Evolutionary conservation across 208 protist species (phyloP).

Genomic region (Porcisia hertigi): DNA sequence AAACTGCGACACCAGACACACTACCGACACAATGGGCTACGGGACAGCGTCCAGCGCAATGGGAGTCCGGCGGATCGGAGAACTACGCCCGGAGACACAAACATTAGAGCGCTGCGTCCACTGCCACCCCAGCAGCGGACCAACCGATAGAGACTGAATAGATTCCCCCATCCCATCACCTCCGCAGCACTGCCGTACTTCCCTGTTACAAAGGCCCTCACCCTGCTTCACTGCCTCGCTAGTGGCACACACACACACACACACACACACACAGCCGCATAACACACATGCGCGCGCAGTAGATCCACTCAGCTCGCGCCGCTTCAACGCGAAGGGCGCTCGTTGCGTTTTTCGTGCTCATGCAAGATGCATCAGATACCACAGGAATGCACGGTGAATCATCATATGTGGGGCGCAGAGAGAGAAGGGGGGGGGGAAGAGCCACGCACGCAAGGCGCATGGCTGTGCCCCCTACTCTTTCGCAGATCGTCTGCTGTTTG

Average conservation of each 20-base stretch:
- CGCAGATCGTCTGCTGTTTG: conserved; percentile 30
- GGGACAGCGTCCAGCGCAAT: too few relatives aligned
- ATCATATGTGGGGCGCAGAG: conserved; percentile 11
- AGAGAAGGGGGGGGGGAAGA: neutral
- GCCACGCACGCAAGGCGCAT: neutral
- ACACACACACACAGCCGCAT: neutral
- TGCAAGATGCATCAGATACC: conserved; percentile 55
- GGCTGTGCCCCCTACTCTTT: conserved; percentile 15
- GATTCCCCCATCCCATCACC: too few relatives aligned
- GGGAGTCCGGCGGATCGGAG: too few relatives aligned
- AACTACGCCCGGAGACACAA: too few relatives aligned
- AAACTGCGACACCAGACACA: too few relatives aligned
- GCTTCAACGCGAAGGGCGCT: conserved; percentile 21
- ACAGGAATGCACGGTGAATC: conserved; percentile 65
- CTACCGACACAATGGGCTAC: too few relatives aligned
- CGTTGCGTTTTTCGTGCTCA: conserved; percentile 49
- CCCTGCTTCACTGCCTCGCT: too few relatives aligned
- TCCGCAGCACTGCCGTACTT: too few relatives aligned
- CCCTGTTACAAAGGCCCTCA: too few relatives aligned
- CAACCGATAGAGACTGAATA: too few relatives aligned
- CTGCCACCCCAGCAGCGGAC: too few relatives aligned
- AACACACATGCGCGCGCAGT: neutral
- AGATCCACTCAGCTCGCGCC: conserved; percentile 16
- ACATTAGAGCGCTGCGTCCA: too few relatives aligned
- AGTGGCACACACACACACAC: neutral